phyloP scores from a whole-genome alignment of 805 yeast species.

The Yamadazyma laniorum region DNA sequence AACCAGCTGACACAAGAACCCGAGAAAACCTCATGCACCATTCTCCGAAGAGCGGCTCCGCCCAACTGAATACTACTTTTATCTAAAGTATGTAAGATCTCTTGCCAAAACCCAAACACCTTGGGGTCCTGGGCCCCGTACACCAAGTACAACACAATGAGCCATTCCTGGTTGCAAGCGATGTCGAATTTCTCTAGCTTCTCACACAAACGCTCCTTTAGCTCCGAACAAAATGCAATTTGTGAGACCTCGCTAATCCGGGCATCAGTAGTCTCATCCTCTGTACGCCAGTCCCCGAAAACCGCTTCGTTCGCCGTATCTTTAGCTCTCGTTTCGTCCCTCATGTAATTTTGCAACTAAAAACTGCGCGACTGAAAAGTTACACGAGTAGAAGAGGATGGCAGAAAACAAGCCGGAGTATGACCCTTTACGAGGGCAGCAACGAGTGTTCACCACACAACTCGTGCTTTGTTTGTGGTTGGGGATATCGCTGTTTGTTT shows the following conservation, averaged over 20 bases:
- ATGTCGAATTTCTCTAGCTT: conserved; percentile 2
- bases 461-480: conserved; percentile 46
- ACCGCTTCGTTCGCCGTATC: too few relatives aligned
- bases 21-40: background rate
- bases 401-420: conserved; percentile 12
- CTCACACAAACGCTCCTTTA: background rate
- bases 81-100: background rate
- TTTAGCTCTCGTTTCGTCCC: too few relatives aligned
- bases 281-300: too few relatives aligned
- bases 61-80: background rate
- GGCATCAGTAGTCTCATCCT: too few relatives aligned
- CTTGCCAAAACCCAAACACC: conserved; percentile 7
- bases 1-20: conserved; percentile 5
- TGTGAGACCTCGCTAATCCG: too few relatives aligned
- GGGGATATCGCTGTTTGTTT: conserved; percentile 46
- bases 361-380: too few relatives aligned
- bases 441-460: conserved; percentile 58
- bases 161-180: conserved; percentile 5
- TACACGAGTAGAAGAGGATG: too few relatives aligned
- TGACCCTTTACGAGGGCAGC: conserved; percentile 28
- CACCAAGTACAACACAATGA: conserved; percentile 2
- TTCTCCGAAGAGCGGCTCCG: background rate
- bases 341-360: too few relatives aligned
- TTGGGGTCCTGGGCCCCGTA: conserved; percentile 2
- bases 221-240: background rate